Base-by-base conservation (phyloP, 1,284 basidiomycete genomes). In the Puccinia polysora region DNA sequence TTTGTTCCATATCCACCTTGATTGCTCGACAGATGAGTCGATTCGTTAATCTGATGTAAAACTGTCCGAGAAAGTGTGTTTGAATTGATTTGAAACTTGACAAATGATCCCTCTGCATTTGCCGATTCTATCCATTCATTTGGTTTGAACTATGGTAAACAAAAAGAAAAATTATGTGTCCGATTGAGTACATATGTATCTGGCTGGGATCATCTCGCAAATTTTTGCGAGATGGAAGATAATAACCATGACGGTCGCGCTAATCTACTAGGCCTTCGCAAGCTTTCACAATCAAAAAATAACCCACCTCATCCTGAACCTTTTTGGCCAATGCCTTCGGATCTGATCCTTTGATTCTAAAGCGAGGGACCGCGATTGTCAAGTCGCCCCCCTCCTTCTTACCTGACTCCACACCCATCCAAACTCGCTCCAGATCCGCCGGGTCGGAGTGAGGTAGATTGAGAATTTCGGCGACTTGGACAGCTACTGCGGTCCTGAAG, bases 341-440 rank as follows among this genome's bases (percentile, higher is more conserved):
- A 78, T 95, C 95, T 49, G 87, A 90, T 4, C 87, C 87, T 32
- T 67, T 67, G 60, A 97, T 83, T 75, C 90, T 85, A 82, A 95
- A 97, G 72, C 95, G 85, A 30, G 94, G 91, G 50, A 97, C 81
- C 4, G 96, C 93, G 36, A 98, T 85, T 0, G 89, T 90, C 77
- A 96, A 92, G 82, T 99, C 95, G 20, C 75, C 75, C 56, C 86
- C 87, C 18, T 89, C 90, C 81, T 95, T 94, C 82, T 92, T 93
- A 59, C 90, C 90, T 75, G 88, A 89, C 80, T 94, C 89, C 4
- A 97, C 89, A 15, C 89, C 94, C 32, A 84, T 81, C 79, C 89
- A 95, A 0, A 87, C 89, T 78, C 91, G 83, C 12, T 79, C 77
- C 55, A 81, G 59, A 59, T 89, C 87, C 25, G 89, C 77, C 0